A percentile compares a stretch with the other conserved stretches of the same genome.
Evolutionary conservation across 2,329 filamentous ascomycete genomes (phyloP).

Genomic region (Colletotrichum phormii): DNA sequence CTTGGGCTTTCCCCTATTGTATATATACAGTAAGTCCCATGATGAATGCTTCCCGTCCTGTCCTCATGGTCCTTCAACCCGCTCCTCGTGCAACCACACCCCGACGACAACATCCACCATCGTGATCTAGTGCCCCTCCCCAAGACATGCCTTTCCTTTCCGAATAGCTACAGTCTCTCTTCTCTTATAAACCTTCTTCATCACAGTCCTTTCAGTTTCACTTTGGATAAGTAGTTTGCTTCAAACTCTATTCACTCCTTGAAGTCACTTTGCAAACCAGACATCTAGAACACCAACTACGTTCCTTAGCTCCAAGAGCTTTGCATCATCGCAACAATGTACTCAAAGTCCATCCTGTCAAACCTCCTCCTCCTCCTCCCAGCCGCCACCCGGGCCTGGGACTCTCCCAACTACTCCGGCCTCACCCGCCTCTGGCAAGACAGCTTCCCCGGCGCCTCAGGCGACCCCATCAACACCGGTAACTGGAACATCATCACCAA

Average conservation of each 20-base stretch:
- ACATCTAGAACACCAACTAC: background rate
- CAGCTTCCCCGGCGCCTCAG: constrained; percentile 52
- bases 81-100: constrained; percentile 7
- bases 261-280: background rate
- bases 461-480: constrained; percentile 44
- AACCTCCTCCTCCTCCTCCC: constrained; percentile 43
- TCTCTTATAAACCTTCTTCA: constrained; percentile 13
- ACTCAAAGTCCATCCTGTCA: constrained; percentile 7
- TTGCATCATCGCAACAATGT: constrained; percentile 18
- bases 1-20: background rate
- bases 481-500: constrained; percentile 60
- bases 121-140: constrained; percentile 23
- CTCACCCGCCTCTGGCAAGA: constrained; percentile 57
- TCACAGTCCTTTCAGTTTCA: background rate
- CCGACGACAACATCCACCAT: constrained; percentile 1
- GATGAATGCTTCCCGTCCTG: constrained; percentile 17
- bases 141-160: constrained; percentile 32
- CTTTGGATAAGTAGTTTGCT: background rate
- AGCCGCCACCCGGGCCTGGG: constrained; percentile 47
- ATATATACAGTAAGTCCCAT: constrained; percentile 27
- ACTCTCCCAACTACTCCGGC: constrained; percentile 53
- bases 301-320: constrained; percentile 11
- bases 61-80: constrained; percentile 14
- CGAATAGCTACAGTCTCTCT: background rate
- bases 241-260: background rate